A percentile compares a stretch with the other conserved stretches of the same genome.
phyloP scores from a whole-genome alignment of 495 filamentous ascomycete species.

The Talaromyces borbonicus region DNA sequence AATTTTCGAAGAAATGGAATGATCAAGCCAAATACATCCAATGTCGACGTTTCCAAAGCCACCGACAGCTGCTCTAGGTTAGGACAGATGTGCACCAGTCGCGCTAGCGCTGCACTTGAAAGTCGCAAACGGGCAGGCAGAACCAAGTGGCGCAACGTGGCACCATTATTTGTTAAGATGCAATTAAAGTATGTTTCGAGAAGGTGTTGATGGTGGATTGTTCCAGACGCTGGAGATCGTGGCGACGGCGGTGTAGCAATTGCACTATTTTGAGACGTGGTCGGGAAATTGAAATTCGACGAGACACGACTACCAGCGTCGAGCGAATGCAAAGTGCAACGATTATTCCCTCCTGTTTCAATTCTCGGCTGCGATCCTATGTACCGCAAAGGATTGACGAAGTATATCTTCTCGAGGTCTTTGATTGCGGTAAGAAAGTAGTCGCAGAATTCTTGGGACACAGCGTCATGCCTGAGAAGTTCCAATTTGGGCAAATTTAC shows the following conservation, averaged over 20 bases:
- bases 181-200: slow-evolving; percentile 35
- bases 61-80: slow-evolving; percentile 49
- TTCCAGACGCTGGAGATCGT: slow-evolving; percentile 19
- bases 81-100: slow-evolving; percentile 43
- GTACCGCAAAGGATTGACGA: slow-evolving; percentile 27
- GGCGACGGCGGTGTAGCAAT: slow-evolving; percentile 6
- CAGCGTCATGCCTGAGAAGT: slow-evolving; percentile 30
- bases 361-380: not conserved
- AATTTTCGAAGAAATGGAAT: slow-evolving; percentile 42
- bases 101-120: slow-evolving; percentile 34
- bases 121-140: slow-evolving; percentile 49
- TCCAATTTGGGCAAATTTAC: slow-evolving; percentile 35
- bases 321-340: slow-evolving; percentile 23
- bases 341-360: slow-evolving; percentile 1
- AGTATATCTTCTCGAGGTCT: slow-evolving; percentile 36
- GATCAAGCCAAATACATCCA: slow-evolving; percentile 33
- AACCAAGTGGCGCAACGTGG: slow-evolving; percentile 45
- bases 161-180: slow-evolving; percentile 37
- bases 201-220: slow-evolving; percentile 19
- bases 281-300: slow-evolving; percentile 7
- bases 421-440: slow-evolving; percentile 26
- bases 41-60: slow-evolving; percentile 32
- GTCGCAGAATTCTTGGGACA: slow-evolving; percentile 31
- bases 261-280: not conserved
- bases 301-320: slow-evolving; percentile 9